These are phyloP conservation scores for Claviceps sp. DNA, from an alignment of 2,329 filamentous ascomycete genomes.

Conservation along the genomic window DNA sequence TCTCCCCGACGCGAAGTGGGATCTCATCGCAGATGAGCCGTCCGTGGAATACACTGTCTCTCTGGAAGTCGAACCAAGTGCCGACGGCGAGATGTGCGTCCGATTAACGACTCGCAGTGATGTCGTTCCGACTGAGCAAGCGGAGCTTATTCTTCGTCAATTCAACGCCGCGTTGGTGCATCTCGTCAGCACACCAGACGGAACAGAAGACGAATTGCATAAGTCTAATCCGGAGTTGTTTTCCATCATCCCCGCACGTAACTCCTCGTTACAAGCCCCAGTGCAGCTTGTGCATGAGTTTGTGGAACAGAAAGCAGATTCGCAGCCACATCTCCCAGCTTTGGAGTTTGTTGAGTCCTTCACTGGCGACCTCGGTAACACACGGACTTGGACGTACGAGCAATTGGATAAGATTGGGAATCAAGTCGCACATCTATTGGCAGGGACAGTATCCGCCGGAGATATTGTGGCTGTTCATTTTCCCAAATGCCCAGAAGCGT, in stretches of 20 bases:
- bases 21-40: slow-evolving; percentile 49
- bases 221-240: slow-evolving; percentile 29
- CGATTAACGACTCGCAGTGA: slow-evolving; percentile 53
- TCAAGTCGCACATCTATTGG: slow-evolving; percentile 53
- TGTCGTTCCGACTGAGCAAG: slow-evolving; percentile 56
- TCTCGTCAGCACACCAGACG: slow-evolving; percentile 37
- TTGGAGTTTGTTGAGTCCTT: slow-evolving; percentile 61
- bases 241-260: slow-evolving; percentile 51
- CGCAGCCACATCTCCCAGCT: slow-evolving; percentile 47
- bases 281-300: slow-evolving; percentile 61
- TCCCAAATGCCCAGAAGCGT: slow-evolving; percentile 73
- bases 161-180: slow-evolving; percentile 54
- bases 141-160: slow-evolving; percentile 51
- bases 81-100: slow-evolving; percentile 37
- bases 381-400: slow-evolving; percentile 57
- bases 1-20: slow-evolving; percentile 34
- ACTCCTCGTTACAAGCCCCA: slow-evolving; percentile 41
- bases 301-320: slow-evolving; percentile 49
- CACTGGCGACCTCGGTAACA: slow-evolving; percentile 28
- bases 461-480: slow-evolving; percentile 64
- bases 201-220: slow-evolving; percentile 25
- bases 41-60: slow-evolving; percentile 69
- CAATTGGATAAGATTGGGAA: slow-evolving; percentile 61
- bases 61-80: slow-evolving; percentile 55
- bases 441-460: slow-evolving; percentile 36